These are phyloP conservation scores for Jamesozyma spencerorum DNA, from an alignment of 805 yeast genomes.

Conservation along the genomic window DNA sequence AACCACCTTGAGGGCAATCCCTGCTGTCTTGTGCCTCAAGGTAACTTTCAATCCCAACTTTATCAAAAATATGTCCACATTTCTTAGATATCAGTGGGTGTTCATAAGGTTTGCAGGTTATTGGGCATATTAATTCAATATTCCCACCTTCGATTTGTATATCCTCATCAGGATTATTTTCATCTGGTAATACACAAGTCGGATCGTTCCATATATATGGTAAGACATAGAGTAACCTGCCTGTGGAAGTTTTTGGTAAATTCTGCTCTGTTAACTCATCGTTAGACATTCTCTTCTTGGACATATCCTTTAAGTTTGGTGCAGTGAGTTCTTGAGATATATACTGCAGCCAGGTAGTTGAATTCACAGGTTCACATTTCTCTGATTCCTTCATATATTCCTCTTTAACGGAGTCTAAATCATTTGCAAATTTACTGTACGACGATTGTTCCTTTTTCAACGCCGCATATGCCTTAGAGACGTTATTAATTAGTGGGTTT, in stretches of 20 bases:
- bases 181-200: constrained; percentile 48
- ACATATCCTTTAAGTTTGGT: constrained; percentile 12
- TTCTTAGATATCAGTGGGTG: constrained; percentile 45
- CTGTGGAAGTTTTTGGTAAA: neutral
- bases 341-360: constrained; percentile 8
- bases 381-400: constrained; percentile 3
- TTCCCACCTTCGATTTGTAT: constrained; percentile 61
- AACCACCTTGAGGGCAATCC: constrained; percentile 56
- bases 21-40: constrained; percentile 14
- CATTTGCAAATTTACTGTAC: neutral
- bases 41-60: constrained; percentile 34
- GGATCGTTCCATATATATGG: constrained; percentile 49
- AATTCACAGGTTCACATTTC: neutral
- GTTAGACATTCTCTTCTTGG: neutral
- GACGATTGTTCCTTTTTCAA: neutral
- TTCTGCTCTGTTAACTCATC: neutral
- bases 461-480: neutral
- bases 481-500: neutral
- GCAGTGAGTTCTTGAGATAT: constrained; percentile 8
- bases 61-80: constrained; percentile 60
- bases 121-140: constrained; percentile 59
- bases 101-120: constrained; percentile 43
- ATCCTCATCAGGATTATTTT: constrained; percentile 45
- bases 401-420: neutral
- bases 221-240: constrained; percentile 32